Evolutionary conservation across 1,284 basidiomycete species (phyloP).

Genomic region (Waitea zeae): DNA sequence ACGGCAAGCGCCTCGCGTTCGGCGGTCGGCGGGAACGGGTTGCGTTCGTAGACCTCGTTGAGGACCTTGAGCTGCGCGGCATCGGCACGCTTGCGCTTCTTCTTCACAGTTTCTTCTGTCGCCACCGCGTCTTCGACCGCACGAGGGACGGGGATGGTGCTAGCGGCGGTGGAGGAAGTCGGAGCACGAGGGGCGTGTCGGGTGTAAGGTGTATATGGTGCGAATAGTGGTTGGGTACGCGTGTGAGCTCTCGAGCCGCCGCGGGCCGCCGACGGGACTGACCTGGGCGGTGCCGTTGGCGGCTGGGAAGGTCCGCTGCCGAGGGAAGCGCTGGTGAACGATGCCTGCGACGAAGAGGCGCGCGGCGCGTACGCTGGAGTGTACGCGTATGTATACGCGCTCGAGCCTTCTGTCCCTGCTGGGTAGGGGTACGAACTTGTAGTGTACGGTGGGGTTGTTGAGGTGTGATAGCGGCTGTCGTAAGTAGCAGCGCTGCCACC

Average conservation of each 20-base stretch:
- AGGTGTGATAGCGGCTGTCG: too few relatives aligned
- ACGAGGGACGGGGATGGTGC: conserved; percentile 17
- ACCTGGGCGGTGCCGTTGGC: background rate
- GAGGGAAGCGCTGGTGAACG: conserved; percentile 6
- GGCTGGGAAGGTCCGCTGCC: conserved; percentile 13
- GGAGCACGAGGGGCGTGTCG: conserved; percentile 11
- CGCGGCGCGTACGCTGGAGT: conserved; percentile 13
- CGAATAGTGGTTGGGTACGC: background rate
- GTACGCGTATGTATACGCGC: too few relatives aligned
- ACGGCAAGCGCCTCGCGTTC: conserved; percentile 63
- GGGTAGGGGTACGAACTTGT: too few relatives aligned
- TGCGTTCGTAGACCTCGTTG: conserved; percentile 62
- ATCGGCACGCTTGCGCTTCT: conserved; percentile 73
- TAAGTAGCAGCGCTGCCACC: too few relatives aligned
- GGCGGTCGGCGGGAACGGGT: conserved; percentile 72
- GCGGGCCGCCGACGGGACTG: background rate
- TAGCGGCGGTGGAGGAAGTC: conserved; percentile 22
- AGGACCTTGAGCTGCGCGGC: conserved; percentile 60
- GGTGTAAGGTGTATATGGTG: background rate
- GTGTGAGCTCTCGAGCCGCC: conserved; percentile 7
- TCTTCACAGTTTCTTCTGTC: conserved; percentile 61
- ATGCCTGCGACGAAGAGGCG: conserved; percentile 27
- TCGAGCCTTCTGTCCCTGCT: too few relatives aligned
- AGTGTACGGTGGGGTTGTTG: too few relatives aligned
- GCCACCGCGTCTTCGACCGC: conserved; percentile 28